Conservation (phyloP, 129 eudicot genomes). For the Calendula officinalis region DNA sequence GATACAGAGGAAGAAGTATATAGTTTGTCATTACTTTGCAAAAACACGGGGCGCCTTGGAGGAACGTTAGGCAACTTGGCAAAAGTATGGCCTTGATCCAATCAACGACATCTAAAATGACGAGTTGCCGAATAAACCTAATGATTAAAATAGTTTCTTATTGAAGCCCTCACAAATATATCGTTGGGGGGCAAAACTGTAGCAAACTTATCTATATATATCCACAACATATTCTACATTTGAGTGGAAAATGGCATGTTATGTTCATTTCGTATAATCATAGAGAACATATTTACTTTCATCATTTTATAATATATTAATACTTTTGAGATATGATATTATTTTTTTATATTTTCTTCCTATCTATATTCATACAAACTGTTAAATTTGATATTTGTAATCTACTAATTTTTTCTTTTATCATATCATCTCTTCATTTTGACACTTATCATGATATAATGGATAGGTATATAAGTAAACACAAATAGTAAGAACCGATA, state of each 20-base stretch:
- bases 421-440: too few relatives aligned
- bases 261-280: conserved; percentile 12
- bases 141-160: conserved; percentile 1
- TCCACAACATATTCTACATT: conserved; percentile 13
- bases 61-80: conserved; percentile 5
- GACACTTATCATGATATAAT: too few relatives aligned
- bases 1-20: background rate
- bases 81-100: conserved; percentile 9
- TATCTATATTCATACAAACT: too few relatives aligned
- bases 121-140: conserved; percentile 1
- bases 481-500: too few relatives aligned
- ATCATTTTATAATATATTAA: background rate
- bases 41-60: conserved; percentile 2
- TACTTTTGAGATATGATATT: background rate
- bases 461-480: too few relatives aligned
- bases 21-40: background rate
- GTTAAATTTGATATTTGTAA: too few relatives aligned
- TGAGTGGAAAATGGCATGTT: conserved; percentile 20
- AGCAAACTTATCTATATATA: conserved; percentile 9
- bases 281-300: background rate
- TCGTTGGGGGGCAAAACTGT: background rate
- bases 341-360: too few relatives aligned
- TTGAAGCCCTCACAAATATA: conserved; percentile 21
- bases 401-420: too few relatives aligned
- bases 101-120: conserved; percentile 2